These are phyloP conservation scores for Alternaria angustiovoidea DNA, from an alignment of 2,329 filamentous ascomycete species.

Conservation along the genomic window DNA sequence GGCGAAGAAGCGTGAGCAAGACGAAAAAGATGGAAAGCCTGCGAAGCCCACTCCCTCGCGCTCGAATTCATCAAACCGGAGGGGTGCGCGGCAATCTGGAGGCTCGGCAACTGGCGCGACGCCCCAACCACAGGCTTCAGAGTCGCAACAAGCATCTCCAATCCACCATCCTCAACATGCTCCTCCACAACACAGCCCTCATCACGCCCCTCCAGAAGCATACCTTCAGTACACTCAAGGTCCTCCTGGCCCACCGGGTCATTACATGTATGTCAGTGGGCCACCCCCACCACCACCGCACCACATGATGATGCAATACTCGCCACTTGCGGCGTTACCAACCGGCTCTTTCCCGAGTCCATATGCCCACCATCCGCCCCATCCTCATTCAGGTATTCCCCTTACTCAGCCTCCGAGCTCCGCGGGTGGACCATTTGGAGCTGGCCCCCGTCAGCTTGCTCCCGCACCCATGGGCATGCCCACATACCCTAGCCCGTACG, in stretches of 20 bases:
- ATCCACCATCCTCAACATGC: conserved; percentile 21
- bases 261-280: conserved; percentile 29
- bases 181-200: conserved; percentile 23
- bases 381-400: conserved; percentile 20
- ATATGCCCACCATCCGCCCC: conserved; percentile 19
- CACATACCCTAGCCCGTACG: conserved; percentile 42
- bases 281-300: conserved; percentile 31
- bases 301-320: conserved; percentile 37
- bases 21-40: conserved; percentile 38
- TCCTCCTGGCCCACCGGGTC: conserved; percentile 32
- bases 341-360: conserved; percentile 25
- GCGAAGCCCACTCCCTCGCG: conserved; percentile 30
- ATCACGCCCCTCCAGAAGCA: conserved; percentile 30
- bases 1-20: conserved; percentile 46
- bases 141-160: conserved; percentile 27
- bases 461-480: conserved; percentile 34
- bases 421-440: conserved; percentile 12
- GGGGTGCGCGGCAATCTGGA: conserved; percentile 31
- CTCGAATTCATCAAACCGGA: conserved; percentile 36
- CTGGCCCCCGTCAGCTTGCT: conserved; percentile 30
- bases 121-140: conserved; percentile 25
- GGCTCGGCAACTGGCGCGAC: conserved; percentile 29
- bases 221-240: conserved; percentile 27
- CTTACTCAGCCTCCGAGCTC: conserved; percentile 22
- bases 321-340: conserved; percentile 38